Conservation (phyloP, 352 stramenopile genomes). For the Blastocystis sp. region DNA sequence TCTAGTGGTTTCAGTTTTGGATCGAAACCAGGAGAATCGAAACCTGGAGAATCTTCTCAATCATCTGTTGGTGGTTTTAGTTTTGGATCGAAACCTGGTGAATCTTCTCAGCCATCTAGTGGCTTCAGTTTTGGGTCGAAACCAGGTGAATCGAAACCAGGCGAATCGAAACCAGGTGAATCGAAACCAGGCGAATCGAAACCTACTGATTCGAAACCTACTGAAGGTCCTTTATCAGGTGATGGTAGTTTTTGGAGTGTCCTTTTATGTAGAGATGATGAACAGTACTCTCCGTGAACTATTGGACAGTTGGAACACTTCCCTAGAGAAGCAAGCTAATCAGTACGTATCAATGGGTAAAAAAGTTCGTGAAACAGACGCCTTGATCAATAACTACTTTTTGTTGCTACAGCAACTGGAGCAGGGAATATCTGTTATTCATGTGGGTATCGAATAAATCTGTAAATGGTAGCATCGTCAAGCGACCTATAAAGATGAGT, state of each 20-base stretch:
- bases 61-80: not conserved
- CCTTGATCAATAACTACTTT: not conserved
- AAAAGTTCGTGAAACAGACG: not conserved
- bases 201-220: not conserved
- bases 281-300: constrained; percentile 1
- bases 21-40: not conserved
- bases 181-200: not conserved
- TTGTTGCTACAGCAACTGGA: not conserved
- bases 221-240: too few species aligned
- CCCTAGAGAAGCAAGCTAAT: constrained; percentile 2
- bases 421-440: not conserved
- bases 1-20: not conserved
- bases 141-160: not conserved
- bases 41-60: not conserved
- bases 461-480: not conserved
- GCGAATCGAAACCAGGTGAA: not conserved
- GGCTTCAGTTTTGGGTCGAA: not conserved
- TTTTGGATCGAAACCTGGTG: not conserved
- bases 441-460: not conserved
- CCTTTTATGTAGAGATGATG: constrained; percentile 17
- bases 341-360: not conserved
- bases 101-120: not conserved
- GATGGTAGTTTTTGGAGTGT: not conserved
- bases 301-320: not conserved
- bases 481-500: not conserved